A percentile compares a stretch with the other conserved stretches of the same genome.
phyloP scores from a whole-genome alignment of 345 rosid genomes.

The Dipteronia dyeriana region DNA sequence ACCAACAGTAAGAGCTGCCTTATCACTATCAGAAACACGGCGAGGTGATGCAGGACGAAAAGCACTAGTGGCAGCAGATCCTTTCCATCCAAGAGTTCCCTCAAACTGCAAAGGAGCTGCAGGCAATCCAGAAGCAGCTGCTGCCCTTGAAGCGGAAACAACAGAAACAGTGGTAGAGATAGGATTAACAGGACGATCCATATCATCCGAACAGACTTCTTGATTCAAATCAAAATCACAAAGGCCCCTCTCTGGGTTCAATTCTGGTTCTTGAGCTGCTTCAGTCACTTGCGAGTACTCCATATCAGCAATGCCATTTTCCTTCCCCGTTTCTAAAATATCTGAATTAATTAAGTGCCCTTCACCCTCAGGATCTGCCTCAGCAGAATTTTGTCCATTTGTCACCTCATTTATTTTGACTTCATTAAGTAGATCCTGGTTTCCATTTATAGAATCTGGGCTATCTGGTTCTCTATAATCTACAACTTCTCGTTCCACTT shows the following conservation, averaged over 20 bases:
- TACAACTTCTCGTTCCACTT: slow-evolving; percentile 80
- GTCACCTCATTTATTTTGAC: slow-evolving; percentile 43
- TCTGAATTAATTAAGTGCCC: slow-evolving; percentile 34
- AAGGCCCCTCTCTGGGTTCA: slow-evolving; percentile 50
- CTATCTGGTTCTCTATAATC: slow-evolving; percentile 59
- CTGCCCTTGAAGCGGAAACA: slow-evolving; percentile 63
- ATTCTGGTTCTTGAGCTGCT: slow-evolving; percentile 55
- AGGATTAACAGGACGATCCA: slow-evolving; percentile 48
- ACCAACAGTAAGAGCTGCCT: slow-evolving; percentile 32
- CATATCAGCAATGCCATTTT: slow-evolving; percentile 45
- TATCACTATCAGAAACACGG: slow-evolving; percentile 44
- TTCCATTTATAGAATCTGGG: slow-evolving; percentile 48
- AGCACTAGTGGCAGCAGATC: slow-evolving; percentile 73
- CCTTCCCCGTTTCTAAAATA: slow-evolving; percentile 35
- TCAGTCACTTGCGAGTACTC: slow-evolving; percentile 59
- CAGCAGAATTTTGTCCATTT: slow-evolving; percentile 45
- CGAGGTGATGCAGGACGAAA: slow-evolving; percentile 71
- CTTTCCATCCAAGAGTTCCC: slow-evolving; percentile 75
- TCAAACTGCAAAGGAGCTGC: slow-evolving; percentile 65
- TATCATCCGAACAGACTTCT: slow-evolving; percentile 75
- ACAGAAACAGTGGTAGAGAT: slow-evolving; percentile 50
- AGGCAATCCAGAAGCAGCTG: slow-evolving; percentile 55
- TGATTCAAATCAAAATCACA: slow-evolving; percentile 84
- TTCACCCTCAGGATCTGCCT: slow-evolving; percentile 37
- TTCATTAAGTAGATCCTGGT: slow-evolving; percentile 26